Base-by-base conservation (phyloP, 176 grass and related monocot genomes). In the Phragmites australis region DNA sequence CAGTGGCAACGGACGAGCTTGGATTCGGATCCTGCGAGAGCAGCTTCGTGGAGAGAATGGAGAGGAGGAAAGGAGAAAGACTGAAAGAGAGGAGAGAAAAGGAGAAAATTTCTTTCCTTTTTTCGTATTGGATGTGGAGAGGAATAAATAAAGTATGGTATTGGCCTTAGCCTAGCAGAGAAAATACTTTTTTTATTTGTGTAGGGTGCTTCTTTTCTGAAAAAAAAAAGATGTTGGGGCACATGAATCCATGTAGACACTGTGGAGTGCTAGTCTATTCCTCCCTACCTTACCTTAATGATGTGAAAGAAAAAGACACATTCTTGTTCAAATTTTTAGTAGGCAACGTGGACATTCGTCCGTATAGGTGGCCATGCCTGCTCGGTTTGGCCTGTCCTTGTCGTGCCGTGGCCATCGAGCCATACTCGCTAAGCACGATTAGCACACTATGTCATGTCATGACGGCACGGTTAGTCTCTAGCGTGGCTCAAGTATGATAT, bases 11-110 rank as follows among this genome's bases (percentile, higher is more conserved):
- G 31, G 46, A 63, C 32, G 63, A 87, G 79, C 72, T 82, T 25
- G 44, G 85, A 63, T 71, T 87, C 30, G 53, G 85, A 87, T 87
- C 85, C 72, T 60, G 72, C 72, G 25, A 51, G 19, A 32, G 54
- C 79, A 77, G 46, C 64, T 77, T 26, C 63, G 60, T 18, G 25
- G 47, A 18, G 75, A 41, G 76, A 30, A 70, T 18, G 17, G 56
- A 8, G 56, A 25, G 34, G 44, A 29, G 43, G 56, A 53, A 56
- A 56, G 19, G 46, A 49, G 39, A 4, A 14, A 12, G 34, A 31
- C 18, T 41, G 66, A 58, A 2, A 31, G 60, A 25, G 31, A 29
- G 29, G 26, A 34, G 16, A 17, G 21, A 44, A 16, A 2, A 22
- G 6, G 15, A 0, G 9, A 25, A 27, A 67, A 70, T 61, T 30